Base-by-base conservation (phyloP, 140 eudicot species). In the Anethum foeniculum region DNA sequence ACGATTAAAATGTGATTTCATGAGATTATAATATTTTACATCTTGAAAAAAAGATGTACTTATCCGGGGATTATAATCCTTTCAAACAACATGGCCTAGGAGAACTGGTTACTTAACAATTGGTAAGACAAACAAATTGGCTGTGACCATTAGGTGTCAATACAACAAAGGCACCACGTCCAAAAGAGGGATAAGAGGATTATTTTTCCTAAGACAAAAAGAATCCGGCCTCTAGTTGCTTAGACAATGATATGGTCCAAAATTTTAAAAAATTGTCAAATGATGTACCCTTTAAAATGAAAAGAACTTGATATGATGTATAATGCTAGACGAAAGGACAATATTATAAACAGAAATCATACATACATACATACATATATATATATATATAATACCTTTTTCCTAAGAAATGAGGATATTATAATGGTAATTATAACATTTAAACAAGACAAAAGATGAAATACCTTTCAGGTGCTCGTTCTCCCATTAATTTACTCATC, bases 391-490 rank as follows among this genome's bases (percentile, higher is more conserved):
- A 74, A 5, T 3, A n/a, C 21, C 11, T 43, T n/a, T 10, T 44
- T 21, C 16, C 21, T 8, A 13, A 41, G 58, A 44, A 39, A 21
- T 23, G 49, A 74, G 30, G 30, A 74, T 9, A 21, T 18, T 13
- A 5, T n/a, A 28, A 75, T 75, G 78, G 41, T 25, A 75, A 27
- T n/a, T 79, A 43, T 67, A 49, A 38, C 25, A 68, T 11, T 67
- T 49, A 48, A 73, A 77, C 32, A 73, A 38, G 28, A 38, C 62
- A 80, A 74, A 72, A 75, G 72, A 82, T 8, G 60, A 18, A 64
- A 51, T 86, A 95, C 99, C 99, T 95, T 85, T 95, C 99, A 60
- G 93, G 88, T 48, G 77, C 21, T 81, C 97, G 80, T 71, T 93
- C 96, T 79, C 86, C 90, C 77, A 58, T 79, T 77, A 95, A 79